These are phyloP conservation scores for Globisporangium megalacanthum DNA, from an alignment of 352 stramenopile species.

Conservation along the genomic window DNA sequence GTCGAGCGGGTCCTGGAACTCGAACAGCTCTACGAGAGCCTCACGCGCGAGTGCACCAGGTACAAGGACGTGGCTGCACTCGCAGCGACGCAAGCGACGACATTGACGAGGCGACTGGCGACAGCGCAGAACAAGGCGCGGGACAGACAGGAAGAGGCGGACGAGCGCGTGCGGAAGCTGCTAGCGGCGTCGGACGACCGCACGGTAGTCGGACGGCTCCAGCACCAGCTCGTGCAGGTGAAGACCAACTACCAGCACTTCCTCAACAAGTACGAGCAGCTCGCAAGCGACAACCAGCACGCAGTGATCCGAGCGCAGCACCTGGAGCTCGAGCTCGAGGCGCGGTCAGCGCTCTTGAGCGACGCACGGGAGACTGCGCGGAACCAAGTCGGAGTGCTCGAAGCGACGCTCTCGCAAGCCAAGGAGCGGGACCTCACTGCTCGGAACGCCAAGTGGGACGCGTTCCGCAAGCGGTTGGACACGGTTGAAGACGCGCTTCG, in stretches of 20 bases:
- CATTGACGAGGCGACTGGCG: conserved; percentile 37
- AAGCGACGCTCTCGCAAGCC: conserved; percentile 39
- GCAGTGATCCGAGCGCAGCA: conserved; percentile 47
- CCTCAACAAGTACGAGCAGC: conserved; percentile 54
- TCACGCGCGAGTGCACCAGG: conserved; percentile 53
- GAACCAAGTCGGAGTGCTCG: conserved; percentile 32
- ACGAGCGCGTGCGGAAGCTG: conserved; percentile 57
- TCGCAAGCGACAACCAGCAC: conserved; percentile 46
- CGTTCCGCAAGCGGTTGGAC: conserved; percentile 68
- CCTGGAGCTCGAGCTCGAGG: conserved; percentile 52
- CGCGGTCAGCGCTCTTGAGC: conserved; percentile 26
- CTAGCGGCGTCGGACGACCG: conserved; percentile 86
- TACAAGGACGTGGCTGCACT: conserved; percentile 62
- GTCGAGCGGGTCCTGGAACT: conserved; percentile 66
- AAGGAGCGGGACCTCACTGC: conserved; percentile 52
- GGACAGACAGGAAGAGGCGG: conserved; percentile 35
- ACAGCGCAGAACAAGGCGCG: conserved; percentile 23
- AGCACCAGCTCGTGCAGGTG: conserved; percentile 88
- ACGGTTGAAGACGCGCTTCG: conserved; percentile 56
- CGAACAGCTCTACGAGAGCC: conserved; percentile 65
- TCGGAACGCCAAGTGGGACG: conserved; percentile 63
- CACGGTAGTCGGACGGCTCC: conserved; percentile 84
- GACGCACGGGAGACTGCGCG: conserved; percentile 30
- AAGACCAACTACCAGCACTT: conserved; percentile 83
- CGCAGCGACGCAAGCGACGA: conserved; percentile 59